Base-by-base conservation (phyloP, 2,329 filamentous ascomycete species). In the Fusarium praegraminearum region DNA sequence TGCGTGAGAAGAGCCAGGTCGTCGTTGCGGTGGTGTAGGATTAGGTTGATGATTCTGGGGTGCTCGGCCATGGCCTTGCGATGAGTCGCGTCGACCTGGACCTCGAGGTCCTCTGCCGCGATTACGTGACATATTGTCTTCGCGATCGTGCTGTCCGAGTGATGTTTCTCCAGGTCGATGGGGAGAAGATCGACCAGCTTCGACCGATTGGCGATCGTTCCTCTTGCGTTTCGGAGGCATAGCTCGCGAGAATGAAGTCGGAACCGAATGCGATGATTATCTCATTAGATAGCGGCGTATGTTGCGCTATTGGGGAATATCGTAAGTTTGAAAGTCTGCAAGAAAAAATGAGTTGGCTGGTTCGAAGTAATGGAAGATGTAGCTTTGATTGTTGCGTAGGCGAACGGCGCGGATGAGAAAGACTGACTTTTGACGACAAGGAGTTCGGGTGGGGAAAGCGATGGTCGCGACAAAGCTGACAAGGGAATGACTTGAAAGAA, bases 211-310 rank as follows among this genome's bases (percentile, higher is more conserved):
- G 69, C 86, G 81, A 49, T 87, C 85, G 75, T 82, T 81, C 77
- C 86, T 84, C 83, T 89, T 89, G 74, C 87, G 84, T 80, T 89
- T 89, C 30, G 84, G 83, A 80, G 85, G 83, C 87, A 89, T 89
- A 65, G 72, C 75, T 76, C 73, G 67, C 63, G 68, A 70, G 66
- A 57, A 62, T 56, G 57, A 58, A 63, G 63, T 63, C 20, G 53
- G 35, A 50, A 38, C 58, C 35, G 45, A 36, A 49, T 43, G 44
- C 61, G 57, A 57, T 68, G 67, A 69, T 74, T 78, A 79, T 74
- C 68, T 77, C 79, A 81, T 81, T 78, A 71, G 78, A 67, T 63
- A 35, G 46, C 63, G 35, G 47, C 51, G 74, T 47, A 52, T 53
- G 55, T 50, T 53, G 43, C 35, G 38, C 36, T 33, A 22, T 51